Percentiles rank a stretch among this genome's conserved stretches.
These are phyloP conservation scores for Camellia granthamiana DNA, from an alignment of 148 eudicot species.

Conservation along the genomic window DNA sequence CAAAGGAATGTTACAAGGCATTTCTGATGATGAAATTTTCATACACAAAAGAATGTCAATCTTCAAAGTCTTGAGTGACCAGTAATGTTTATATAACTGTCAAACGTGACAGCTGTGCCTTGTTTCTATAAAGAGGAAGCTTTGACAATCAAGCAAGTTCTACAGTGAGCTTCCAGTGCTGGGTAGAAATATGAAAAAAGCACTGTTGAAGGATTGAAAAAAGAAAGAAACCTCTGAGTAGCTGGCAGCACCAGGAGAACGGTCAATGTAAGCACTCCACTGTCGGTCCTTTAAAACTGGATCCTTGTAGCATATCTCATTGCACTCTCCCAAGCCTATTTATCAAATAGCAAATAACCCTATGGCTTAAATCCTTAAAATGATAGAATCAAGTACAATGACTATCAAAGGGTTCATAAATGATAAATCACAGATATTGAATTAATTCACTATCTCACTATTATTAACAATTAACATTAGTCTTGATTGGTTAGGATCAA, in stretches of 20 bases:
- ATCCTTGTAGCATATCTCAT: conserved; percentile 94
- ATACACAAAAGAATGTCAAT: not conserved
- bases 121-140: too few species aligned
- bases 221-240: conserved; percentile 67
- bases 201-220: not conserved
- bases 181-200: not conserved
- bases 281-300: conserved; percentile 89
- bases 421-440: not conserved
- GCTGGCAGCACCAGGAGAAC: conserved; percentile 87
- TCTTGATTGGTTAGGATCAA: too few species aligned
- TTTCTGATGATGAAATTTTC: too few species aligned
- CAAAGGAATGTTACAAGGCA: not conserved
- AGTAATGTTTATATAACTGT: too few species aligned
- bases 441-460: not conserved
- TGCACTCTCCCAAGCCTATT: conserved; percentile 69
- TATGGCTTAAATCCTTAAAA: not conserved
- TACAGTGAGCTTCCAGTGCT: too few species aligned
- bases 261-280: conserved; percentile 98
- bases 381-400: too few species aligned
- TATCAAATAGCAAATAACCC: not conserved
- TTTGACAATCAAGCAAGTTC: too few species aligned
- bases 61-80: not conserved
- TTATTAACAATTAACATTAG: too few species aligned
- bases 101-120: too few species aligned
- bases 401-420: not conserved